Evolutionary conservation across 2,329 filamentous ascomycete species (phyloP).

Genomic region (Penicillium sp.): DNA sequence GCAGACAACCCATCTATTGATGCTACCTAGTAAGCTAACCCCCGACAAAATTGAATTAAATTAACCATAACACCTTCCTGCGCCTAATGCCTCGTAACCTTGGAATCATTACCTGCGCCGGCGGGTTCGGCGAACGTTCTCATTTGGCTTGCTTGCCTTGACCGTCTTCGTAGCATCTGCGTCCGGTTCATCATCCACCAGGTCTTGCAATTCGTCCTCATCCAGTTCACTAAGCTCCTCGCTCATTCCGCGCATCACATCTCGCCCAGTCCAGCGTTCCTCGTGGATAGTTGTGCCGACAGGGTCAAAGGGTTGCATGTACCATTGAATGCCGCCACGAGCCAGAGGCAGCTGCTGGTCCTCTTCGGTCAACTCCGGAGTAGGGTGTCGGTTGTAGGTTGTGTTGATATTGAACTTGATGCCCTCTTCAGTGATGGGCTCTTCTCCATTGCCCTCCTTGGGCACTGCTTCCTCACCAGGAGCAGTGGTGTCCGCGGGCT

Average conservation of each 20-base stretch:
- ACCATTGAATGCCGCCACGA: slow-evolving; percentile 81
- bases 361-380: slow-evolving; percentile 40
- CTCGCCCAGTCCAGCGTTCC: slow-evolving; percentile 67
- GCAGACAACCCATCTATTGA: background rate
- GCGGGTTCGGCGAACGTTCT: slow-evolving; percentile 19
- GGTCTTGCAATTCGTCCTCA: slow-evolving; percentile 76
- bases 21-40: slow-evolving; percentile 5
- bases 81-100: slow-evolving; percentile 14
- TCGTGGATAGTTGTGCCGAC: slow-evolving; percentile 72
- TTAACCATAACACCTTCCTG: slow-evolving; percentile 15
- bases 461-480: slow-evolving; percentile 7
- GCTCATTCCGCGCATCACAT: slow-evolving; percentile 67
- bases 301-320: slow-evolving; percentile 74
- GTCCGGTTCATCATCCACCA: slow-evolving; percentile 50
- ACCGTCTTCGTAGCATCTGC: slow-evolving; percentile 9
- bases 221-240: slow-evolving; percentile 89
- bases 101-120: slow-evolving; percentile 13
- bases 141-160: slow-evolving; percentile 11
- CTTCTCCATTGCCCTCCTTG: slow-evolving; percentile 8
- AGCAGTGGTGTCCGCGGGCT: slow-evolving; percentile 1
- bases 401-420: slow-evolving; percentile 12
- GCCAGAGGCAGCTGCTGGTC: slow-evolving; percentile 50
- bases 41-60: background rate
- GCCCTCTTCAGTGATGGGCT: slow-evolving; percentile 17
- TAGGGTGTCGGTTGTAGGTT: slow-evolving; percentile 48